These are phyloP conservation scores for Cicer pinnatifidum DNA, from an alignment of 306 rosid genomes.

Conservation along the genomic window DNA sequence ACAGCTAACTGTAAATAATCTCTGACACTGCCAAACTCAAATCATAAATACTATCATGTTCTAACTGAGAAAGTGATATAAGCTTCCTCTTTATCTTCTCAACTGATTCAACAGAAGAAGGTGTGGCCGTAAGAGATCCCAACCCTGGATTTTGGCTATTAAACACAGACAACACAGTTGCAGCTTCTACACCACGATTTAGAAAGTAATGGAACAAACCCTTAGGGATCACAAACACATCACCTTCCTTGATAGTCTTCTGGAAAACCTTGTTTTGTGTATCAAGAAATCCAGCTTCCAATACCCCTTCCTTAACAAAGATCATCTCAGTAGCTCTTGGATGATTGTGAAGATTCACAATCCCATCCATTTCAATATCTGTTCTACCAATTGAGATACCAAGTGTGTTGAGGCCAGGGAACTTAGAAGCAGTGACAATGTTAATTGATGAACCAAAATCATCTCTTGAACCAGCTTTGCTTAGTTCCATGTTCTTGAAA, in stretches of 20 bases:
- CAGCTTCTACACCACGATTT: conserved; percentile 55
- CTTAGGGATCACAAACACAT: conserved; percentile 72
- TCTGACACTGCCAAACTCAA: conserved; percentile 27
- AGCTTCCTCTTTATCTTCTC: conserved; percentile 51
- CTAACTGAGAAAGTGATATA: conserved; percentile 43
- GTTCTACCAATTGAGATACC: conserved; percentile 71
- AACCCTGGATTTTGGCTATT: conserved; percentile 80
- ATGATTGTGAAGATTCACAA: conserved; percentile 60
- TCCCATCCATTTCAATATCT: conserved; percentile 62
- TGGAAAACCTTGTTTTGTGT: conserved; percentile 61
- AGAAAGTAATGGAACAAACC: conserved; percentile 70
- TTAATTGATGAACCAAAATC: conserved; percentile 48
- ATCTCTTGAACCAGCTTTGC: conserved; percentile 51
- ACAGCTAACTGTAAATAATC: conserved; percentile 35
- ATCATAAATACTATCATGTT: conserved; percentile 31
- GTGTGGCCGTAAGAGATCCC: conserved; percentile 39
- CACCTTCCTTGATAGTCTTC: conserved; percentile 52
- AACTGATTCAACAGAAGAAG: conserved; percentile 50
- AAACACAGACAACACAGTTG: conserved; percentile 60
- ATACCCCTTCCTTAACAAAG: conserved; percentile 57
- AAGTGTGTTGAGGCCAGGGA: conserved; percentile 73
- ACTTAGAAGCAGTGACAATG: conserved; percentile 60
- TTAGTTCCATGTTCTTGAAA: conserved; percentile 64
- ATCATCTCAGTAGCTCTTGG: conserved; percentile 78
- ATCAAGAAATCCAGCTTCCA: conserved; percentile 64